Conservation (phyloP, 2,329 filamentous ascomycete genomes). For the Ceratocystis papillata region DNA sequence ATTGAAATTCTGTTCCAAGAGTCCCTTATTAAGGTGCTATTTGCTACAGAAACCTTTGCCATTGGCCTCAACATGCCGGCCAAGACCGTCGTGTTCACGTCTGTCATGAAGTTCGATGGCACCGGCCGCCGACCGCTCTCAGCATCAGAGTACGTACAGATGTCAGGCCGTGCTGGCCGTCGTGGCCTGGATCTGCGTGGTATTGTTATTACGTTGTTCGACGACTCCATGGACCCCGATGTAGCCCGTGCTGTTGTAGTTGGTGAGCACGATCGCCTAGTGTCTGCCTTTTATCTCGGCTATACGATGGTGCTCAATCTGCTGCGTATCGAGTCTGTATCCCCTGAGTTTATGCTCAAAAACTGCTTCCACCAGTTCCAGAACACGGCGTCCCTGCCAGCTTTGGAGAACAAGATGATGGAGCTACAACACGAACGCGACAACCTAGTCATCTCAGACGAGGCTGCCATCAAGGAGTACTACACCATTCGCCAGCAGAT, state of each 20-base stretch:
- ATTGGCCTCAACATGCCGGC: constrained; percentile 99
- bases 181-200: constrained; percentile 94
- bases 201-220: constrained; percentile 99
- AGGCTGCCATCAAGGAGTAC: constrained; percentile 84
- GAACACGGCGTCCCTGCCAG: constrained; percentile 76
- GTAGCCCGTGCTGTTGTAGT: constrained; percentile 93
- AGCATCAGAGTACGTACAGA: constrained; percentile 94
- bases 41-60: constrained; percentile 96
- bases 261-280: constrained; percentile 91
- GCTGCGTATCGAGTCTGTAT: constrained; percentile 96
- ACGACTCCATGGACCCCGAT: constrained; percentile 88
- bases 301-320: constrained; percentile 99
- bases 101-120: constrained; percentile 91
- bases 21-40: constrained; percentile 92
- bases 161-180: constrained; percentile 94
- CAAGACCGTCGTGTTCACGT: constrained; percentile 98
- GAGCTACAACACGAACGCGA: constrained; percentile 66
- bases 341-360: constrained; percentile 97
- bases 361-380: constrained; percentile 98
- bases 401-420: constrained; percentile 71
- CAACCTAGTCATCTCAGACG: constrained; percentile 68
- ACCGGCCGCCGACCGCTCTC: constrained; percentile 70
- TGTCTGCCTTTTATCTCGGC: constrained; percentile 92
- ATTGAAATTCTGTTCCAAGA: constrained; percentile 99
- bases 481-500: constrained; percentile 81